Conservation (phyloP, 2,329 filamentous ascomycete species). For the Exophiala bonariae region DNA sequence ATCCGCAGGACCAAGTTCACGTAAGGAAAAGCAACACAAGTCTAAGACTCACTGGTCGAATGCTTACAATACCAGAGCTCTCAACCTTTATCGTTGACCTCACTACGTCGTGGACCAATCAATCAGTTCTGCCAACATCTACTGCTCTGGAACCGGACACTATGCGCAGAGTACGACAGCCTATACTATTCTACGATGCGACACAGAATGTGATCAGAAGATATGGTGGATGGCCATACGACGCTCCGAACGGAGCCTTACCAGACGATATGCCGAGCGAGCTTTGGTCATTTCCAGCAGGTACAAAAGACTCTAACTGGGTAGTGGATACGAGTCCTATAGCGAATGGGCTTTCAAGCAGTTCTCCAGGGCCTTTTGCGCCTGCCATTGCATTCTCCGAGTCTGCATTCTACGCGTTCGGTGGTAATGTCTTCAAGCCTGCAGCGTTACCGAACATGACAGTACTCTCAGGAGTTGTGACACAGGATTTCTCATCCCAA, state of each 20-base stretch:
- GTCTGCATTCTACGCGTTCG: conserved; percentile 16
- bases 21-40: not conserved
- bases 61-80: conserved; percentile 6
- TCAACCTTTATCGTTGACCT: conserved; percentile 16
- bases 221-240: conserved; percentile 20
- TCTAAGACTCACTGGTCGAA: not conserved
- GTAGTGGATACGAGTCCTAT: conserved; percentile 5
- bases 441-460: conserved; percentile 10
- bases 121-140: conserved; percentile 5
- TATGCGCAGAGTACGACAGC: conserved; percentile 11
- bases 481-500: conserved; percentile 8
- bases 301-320: conserved; percentile 7
- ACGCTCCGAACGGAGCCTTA: not conserved
- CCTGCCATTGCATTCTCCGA: conserved; percentile 13
- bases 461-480: conserved; percentile 19
- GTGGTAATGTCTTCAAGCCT: conserved; percentile 9
- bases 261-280: conserved; percentile 4
- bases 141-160: not conserved
- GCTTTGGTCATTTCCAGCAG: conserved; percentile 14
- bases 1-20: not conserved
- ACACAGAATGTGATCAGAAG: conserved; percentile 11
- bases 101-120: conserved; percentile 20
- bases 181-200: conserved; percentile 16
- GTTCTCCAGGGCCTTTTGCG: conserved; percentile 11
- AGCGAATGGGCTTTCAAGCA: conserved; percentile 6